phyloP scores from a whole-genome alignment of 1,139 yeast species.

The Casaregolazyma lundiana region DNA sequence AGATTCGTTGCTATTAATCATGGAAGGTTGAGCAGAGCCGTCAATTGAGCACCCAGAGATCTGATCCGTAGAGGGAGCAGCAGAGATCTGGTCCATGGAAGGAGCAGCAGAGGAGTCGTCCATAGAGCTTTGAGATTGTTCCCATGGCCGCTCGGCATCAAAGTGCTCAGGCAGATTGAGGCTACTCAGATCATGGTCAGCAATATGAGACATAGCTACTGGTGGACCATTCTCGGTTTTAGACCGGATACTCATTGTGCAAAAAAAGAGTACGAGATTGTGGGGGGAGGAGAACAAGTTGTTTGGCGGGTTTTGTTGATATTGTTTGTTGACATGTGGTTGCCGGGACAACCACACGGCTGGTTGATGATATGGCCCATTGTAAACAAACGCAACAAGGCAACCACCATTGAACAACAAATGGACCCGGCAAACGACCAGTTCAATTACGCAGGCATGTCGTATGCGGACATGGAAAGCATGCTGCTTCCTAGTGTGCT shows the following conservation, averaged over 20 bases:
- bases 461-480: constrained; percentile 8
- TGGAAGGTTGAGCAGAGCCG: too few species aligned
- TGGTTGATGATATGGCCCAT: background rate
- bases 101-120: too few species aligned
- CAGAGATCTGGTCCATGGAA: too few species aligned
- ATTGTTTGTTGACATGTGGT: constrained; percentile 6
- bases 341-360: constrained; percentile 4
- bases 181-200: too few species aligned
- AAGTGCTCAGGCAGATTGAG: too few species aligned
- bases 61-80: too few species aligned
- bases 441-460: constrained; percentile 8
- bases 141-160: too few species aligned
- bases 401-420: background rate
- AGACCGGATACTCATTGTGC: background rate
- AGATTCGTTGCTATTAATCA: background rate
- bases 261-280: background rate
- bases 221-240: too few species aligned
- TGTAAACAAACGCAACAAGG: constrained; percentile 7
- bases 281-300: background rate
- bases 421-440: constrained; percentile 8
- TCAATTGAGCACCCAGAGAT: too few species aligned
- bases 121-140: too few species aligned
- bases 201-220: too few species aligned
- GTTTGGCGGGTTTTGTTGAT: background rate
- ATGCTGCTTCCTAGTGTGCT: constrained; percentile 3